Percentiles rank a stretch among this genome's conserved stretches.
Conservation (phyloP, 306 rosid genomes). For the Arachis hypogaea region DNA sequence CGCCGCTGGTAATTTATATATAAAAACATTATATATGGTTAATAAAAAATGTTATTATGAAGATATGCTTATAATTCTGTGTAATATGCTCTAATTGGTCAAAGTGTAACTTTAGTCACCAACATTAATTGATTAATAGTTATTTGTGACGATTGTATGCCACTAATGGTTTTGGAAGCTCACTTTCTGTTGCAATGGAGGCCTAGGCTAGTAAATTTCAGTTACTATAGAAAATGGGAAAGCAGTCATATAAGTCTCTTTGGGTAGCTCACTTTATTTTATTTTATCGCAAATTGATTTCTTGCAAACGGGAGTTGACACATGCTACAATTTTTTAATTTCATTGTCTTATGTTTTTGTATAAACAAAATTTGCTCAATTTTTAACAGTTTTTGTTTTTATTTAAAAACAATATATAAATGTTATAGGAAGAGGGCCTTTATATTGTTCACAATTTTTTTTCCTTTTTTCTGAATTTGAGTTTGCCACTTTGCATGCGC, state of each 20-base stretch:
- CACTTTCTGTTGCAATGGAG: constrained; percentile 12
- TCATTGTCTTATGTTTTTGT: no score
- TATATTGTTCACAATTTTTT: no score
- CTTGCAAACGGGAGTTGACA: no score
- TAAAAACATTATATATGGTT: no score
- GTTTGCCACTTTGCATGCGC: no score
- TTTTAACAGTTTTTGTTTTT: no score
- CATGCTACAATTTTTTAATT: no score
- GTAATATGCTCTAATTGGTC: not conserved
- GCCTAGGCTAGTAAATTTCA: not conserved
- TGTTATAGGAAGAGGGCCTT: no score
- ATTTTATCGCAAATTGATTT: not conserved
- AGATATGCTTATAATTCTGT: not conserved
- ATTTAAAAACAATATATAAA: no score
- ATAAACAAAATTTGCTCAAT: no score
- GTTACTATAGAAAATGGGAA: not conserved
- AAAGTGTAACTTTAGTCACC: constrained; percentile 9
- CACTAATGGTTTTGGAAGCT: not conserved
- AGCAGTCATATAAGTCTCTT: not conserved
- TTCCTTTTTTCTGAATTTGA: no score
- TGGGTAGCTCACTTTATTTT: constrained; percentile 2
- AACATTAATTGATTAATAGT: not conserved
- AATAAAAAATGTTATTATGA: not conserved
- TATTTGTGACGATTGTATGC: not conserved
- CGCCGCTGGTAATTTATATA: no score